Percentiles rank a stretch among this genome's conserved stretches.
Conservation (phyloP, 768 basidiomycete species). For the Guyanaporus albipodus region DNA sequence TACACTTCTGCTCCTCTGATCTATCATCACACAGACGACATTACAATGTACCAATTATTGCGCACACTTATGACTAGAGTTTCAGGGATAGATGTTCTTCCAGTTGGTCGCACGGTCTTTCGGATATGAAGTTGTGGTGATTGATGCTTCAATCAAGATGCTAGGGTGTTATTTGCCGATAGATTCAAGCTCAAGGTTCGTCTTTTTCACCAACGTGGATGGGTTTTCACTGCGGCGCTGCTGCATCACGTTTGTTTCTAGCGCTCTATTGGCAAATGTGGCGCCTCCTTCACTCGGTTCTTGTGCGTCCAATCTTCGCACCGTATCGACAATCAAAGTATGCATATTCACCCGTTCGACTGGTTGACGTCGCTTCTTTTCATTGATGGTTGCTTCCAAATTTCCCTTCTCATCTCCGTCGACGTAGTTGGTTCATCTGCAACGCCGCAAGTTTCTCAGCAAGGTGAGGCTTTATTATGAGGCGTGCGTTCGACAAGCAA, state of each 20-base stretch:
- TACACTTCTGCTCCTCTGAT: slow-evolving; percentile 2
- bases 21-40: slow-evolving; percentile 9
- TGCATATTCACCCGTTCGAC: slow-evolving; percentile 7
- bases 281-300: slow-evolving; percentile 6
- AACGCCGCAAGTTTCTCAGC: background rate
- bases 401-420: slow-evolving; percentile 23
- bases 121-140: slow-evolving; percentile 5
- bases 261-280: slow-evolving; percentile 12
- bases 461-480: background rate
- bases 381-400: slow-evolving; percentile 11
- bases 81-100: slow-evolving; percentile 13
- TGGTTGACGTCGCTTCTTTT: slow-evolving; percentile 13
- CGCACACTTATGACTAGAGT: slow-evolving; percentile 11
- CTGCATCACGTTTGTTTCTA: slow-evolving; percentile 2
- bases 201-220: background rate
- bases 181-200: slow-evolving; percentile 15
- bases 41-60: slow-evolving; percentile 23
- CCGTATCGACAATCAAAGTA: slow-evolving; percentile 7
- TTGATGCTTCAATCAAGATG: background rate
- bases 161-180: slow-evolving; percentile 4
- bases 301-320: slow-evolving; percentile 5
- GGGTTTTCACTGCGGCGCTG: slow-evolving; percentile 3
- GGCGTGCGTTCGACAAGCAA: background rate
- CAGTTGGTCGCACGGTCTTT: background rate
- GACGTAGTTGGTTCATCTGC: background rate